Base-by-base conservation (phyloP, 805 yeast genomes). In the Ogataea naganishii region DNA sequence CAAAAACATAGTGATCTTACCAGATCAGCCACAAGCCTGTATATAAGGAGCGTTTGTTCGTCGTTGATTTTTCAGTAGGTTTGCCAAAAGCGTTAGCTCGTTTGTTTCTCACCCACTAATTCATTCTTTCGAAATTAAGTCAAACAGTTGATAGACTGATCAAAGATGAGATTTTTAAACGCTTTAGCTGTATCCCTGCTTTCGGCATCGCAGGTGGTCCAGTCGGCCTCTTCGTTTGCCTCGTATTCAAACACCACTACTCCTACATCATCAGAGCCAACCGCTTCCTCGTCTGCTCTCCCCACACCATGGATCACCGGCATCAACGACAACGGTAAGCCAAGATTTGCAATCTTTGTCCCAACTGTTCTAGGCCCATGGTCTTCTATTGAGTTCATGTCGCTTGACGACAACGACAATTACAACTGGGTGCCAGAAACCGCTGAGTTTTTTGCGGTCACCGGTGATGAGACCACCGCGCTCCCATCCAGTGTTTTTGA, bases 331-430 rank as follows among this genome's bases (percentile, higher is more conserved):
- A 27, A 37, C 25, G 39, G 40, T 10, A 18, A 18, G 14, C 50
- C 50, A 19, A 30, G 36, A 18, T 45, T 33, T 27, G 33, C 30
- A 22, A 34, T 43, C 14, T 37, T 30, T 27, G 38, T 45, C 30
- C 50, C 50, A 17, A 31, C 39, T 22, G 27, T 30, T n/a, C 28
- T 41, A 14, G 44, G 43, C 17, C 43, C 44, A 5, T 39, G 39
- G 38, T 20, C 24, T 16, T 37, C 41, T 14, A 23, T 39, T 15
- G 35, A 39, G n/a, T 31, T 41, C 11, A 33, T 38, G 7, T 39
- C 43, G 9, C 23, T 40, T 13, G 44, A 32, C 14, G 22, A 30
- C n/a, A 37, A 36, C 6, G 18, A 32, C 14, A 36, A 37, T 31
- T 39, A 39, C 32, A 36, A 36, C n/a, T 43, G 44, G 43, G 33